A percentile compares a stretch with the other conserved stretches of the same genome.
Conservation (phyloP, 768 basidiomycete species). For the Boletellus emodensis region DNA sequence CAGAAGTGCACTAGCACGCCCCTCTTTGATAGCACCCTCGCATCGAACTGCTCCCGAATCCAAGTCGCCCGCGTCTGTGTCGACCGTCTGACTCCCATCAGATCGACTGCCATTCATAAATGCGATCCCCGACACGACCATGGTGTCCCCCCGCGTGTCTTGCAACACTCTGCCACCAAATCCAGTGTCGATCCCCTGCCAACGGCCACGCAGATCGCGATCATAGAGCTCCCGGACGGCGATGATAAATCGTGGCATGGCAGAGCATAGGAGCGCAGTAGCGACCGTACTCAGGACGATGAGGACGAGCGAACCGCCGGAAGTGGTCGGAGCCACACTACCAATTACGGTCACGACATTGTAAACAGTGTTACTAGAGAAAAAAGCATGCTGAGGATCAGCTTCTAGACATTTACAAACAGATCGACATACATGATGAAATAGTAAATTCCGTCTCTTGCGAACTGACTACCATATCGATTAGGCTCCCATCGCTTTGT, state of each 20-base stretch:
- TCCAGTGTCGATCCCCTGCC: conserved; percentile 10
- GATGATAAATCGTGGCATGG: conserved; percentile 17
- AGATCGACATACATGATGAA: conserved; percentile 9
- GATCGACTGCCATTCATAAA: neutral
- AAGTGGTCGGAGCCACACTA: neutral
- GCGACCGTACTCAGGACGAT: neutral
- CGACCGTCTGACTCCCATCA: neutral
- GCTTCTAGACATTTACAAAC: neutral
- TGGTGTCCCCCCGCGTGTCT: neutral
- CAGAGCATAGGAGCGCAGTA: neutral
- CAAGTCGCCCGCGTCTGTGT: neutral
- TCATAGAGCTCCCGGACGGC: neutral
- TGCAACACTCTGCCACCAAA: neutral
- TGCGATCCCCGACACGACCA: neutral
- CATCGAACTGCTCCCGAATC: neutral
- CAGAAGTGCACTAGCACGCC: no score
- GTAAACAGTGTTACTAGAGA: neutral
- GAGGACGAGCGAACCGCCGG: neutral
- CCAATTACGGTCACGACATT: neutral
- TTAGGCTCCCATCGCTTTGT: conserved; percentile 8
- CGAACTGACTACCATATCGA: conserved; percentile 1
- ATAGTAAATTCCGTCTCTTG: conserved; percentile 8
- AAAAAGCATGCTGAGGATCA: no score
- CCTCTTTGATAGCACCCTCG: neutral
- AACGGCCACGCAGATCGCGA: neutral